Evolutionary conservation across 257 asterid genomes (phyloP), one percentile per base, ranked within the genome.

Genomic region (Lithospermum erythrorhizon): DNA sequence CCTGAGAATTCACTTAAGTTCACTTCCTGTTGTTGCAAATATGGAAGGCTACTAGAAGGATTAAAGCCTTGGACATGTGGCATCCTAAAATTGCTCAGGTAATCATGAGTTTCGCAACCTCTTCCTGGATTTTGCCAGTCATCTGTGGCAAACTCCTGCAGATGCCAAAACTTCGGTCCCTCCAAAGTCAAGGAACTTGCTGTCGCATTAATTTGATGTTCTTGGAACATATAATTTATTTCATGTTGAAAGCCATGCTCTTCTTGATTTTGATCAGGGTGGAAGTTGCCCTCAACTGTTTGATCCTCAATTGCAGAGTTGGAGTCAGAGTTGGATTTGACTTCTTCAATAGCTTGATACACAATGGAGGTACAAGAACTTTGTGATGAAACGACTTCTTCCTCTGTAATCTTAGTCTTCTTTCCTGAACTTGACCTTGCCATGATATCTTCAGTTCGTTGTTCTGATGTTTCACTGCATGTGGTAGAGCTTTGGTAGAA

Each of bases 381-480:
- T 75, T 86, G 96, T 60, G 95, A 85, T 65, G 95, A 87, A 65
- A 85, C 66, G 10, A 79, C 81, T 55, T 87, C 94, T 65, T 81
- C 91, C 62, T 76, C 85, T 15, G 74, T 51, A 59, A 65, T 65
- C 69, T 53, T 62, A 61, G 72, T 71, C 63, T 71, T 72, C 51
- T 74, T 73, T 54, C 24, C 65, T 45, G 67, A 54, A 70, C 61
- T 58, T 61, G 67, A 58, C 25, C 54, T 68, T 53, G 63, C 61
- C 55, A 51, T 37, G 71, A 61, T 71, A 72, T 74, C 70, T 56
- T 66, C 74, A 51, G 67, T 32, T 62, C 62, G 66, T 68, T 32
- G 54, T 45, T 72, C 81, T 62, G 75, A 69, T 22, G 69, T 65
- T 55, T 70, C 79, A 22, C 67, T 64, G 63, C 76, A 75, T 59